These are phyloP conservation scores for Apiospora aurea DNA, from an alignment of 2,329 filamentous ascomycete genomes.

Conservation along the genomic window DNA sequence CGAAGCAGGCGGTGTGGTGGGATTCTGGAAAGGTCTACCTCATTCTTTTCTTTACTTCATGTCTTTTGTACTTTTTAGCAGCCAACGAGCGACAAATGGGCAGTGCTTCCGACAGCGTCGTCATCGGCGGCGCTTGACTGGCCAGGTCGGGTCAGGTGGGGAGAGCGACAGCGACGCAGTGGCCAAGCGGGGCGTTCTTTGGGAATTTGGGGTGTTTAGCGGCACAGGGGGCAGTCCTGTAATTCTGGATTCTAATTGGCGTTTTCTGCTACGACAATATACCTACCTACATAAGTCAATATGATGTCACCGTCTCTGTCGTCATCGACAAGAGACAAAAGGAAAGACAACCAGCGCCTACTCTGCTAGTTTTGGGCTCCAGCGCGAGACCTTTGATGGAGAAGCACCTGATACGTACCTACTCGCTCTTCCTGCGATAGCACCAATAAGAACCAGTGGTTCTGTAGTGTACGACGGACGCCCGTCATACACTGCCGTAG, in stretches of 20 bases:
- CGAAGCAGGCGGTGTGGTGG: neutral
- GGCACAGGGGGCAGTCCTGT: neutral
- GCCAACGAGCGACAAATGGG: neutral
- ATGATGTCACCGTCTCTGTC: constrained; percentile 17
- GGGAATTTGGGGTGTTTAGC: constrained; percentile 1
- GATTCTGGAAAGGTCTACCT: neutral
- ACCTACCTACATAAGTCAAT: neutral
- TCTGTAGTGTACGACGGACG: neutral
- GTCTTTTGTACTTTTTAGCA: neutral
- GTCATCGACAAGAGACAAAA: constrained; percentile 5
- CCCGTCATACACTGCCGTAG: neutral
- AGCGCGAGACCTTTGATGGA: neutral
- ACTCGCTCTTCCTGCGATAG: neutral
- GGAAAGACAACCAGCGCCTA: neutral
- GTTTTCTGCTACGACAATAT: neutral
- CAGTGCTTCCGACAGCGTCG: neutral
- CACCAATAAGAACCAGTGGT: constrained; percentile 8
- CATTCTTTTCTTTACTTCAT: neutral
- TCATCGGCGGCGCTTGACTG: neutral
- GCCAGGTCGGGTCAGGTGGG: neutral
- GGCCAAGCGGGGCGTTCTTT: constrained; percentile 19
- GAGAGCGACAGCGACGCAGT: constrained; percentile 5
- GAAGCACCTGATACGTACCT: neutral
- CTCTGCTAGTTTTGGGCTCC: neutral
- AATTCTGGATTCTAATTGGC: neutral